phyloP scores from a whole-genome alignment of 768 basidiomycete genomes.

The Hygrocybe punicea region DNA sequence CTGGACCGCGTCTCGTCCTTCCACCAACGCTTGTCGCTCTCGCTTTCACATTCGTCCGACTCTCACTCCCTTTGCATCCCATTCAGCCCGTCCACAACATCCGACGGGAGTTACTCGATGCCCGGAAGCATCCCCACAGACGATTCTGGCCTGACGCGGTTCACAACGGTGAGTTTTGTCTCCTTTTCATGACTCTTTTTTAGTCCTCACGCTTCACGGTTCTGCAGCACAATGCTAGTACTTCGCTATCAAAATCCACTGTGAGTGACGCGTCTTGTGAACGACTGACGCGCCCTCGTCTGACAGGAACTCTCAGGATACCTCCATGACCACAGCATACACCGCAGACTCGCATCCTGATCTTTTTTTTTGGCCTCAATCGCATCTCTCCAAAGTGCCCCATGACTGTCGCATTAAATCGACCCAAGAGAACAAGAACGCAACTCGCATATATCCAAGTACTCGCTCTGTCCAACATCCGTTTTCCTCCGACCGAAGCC shows the following conservation, averaged over 20 bases:
- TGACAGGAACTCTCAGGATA: conserved; percentile 11
- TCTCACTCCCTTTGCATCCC: neutral
- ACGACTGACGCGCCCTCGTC: neutral
- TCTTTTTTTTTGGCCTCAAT: conserved; percentile 8
- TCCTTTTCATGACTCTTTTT: neutral
- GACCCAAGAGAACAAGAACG: conserved; percentile 1
- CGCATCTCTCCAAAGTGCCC: neutral
- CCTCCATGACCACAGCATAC: conserved; percentile 17
- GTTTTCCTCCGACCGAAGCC: neutral
- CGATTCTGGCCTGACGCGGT: conserved; percentile 23
- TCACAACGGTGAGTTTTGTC: conserved; percentile 11
- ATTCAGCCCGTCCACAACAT: conserved; percentile 5
- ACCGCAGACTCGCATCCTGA: conserved; percentile 17
- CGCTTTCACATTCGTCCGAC: conserved; percentile 5
- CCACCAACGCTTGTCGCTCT: conserved; percentile 24
- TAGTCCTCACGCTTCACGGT: neutral
- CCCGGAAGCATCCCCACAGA: conserved; percentile 12
- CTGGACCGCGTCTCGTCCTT: conserved; percentile 30
- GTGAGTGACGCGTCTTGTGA: conserved; percentile 11
- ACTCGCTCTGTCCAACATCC: neutral
- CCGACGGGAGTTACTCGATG: conserved; percentile 13
- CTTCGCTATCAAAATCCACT: conserved; percentile 12
- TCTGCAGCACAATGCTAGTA: conserved; percentile 1
- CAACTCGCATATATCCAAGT: conserved; percentile 18
- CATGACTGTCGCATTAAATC: neutral